phyloP scores from a whole-genome alignment of 2,329 filamentous ascomycete species.

The Cercospora zeae-maydis region DNA sequence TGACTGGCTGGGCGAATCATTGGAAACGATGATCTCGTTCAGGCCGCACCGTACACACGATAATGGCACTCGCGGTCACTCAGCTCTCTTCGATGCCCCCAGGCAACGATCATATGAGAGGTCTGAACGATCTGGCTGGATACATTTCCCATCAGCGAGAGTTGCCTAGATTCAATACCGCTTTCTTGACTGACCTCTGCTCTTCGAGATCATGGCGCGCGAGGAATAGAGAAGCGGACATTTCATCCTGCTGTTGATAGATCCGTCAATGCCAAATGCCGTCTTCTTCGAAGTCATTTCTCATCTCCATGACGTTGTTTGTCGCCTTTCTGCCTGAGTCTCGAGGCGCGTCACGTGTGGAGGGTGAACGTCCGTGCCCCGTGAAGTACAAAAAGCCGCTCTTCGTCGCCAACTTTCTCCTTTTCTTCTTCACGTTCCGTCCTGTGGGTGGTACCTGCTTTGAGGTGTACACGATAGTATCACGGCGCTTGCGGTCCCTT shows the following conservation, averaged over 20 bases:
- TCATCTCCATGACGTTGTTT: no score
- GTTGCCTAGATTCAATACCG: background rate
- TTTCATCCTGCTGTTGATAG: background rate
- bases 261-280: background rate
- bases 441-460: no score
- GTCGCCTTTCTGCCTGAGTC: no score
- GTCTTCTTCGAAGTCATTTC: background rate
- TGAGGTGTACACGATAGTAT: no score
- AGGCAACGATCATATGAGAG: background rate
- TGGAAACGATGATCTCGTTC: background rate
- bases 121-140: conserved; percentile 1
- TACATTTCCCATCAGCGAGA: background rate
- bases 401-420: background rate
- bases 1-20: background rate
- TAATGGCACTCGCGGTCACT: background rate
- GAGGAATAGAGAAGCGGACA: background rate
- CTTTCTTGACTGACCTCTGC: background rate
- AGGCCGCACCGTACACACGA: background rate
- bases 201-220: background rate
- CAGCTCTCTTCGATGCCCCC: background rate
- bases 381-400: background rate
- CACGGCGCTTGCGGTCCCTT: background rate
- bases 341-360: no score
- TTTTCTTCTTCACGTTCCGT: background rate
- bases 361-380: background rate